A percentile compares a stretch with the other conserved stretches of the same genome.
Conservation (phyloP, 2,329 filamentous ascomycete species). For the Sarocladiaceae sp. region DNA sequence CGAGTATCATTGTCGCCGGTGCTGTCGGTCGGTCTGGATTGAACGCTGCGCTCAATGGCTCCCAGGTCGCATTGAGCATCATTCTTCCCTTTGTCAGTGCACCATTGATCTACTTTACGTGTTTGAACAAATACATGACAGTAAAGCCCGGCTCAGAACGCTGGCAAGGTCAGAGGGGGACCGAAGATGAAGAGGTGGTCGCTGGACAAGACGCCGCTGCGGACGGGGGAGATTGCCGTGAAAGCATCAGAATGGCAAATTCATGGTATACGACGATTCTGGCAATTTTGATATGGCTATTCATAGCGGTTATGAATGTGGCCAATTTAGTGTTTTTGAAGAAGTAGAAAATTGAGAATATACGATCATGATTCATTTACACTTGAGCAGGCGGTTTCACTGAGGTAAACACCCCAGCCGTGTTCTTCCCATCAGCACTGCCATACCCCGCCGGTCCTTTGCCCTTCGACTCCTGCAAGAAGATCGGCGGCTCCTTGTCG, state of each 20-base stretch:
- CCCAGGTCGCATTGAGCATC: constrained; percentile 30
- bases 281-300: constrained; percentile 60
- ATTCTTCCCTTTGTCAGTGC: constrained; percentile 80
- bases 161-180: too few relatives aligned
- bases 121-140: constrained; percentile 74
- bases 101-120: constrained; percentile 82
- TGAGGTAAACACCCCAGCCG: too few relatives aligned
- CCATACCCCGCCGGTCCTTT: too few relatives aligned
- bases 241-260: constrained; percentile 54
- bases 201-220: too few relatives aligned
- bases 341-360: too few relatives aligned
- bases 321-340: constrained; percentile 66
- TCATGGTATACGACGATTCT: constrained; percentile 53
- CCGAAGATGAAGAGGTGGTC: too few relatives aligned
- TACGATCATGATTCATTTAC: too few relatives aligned
- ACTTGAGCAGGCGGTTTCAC: too few relatives aligned
- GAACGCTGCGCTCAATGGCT: constrained; percentile 63
- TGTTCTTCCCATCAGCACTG: too few relatives aligned
- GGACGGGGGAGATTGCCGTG: constrained; percentile 20
- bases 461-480: too few relatives aligned
- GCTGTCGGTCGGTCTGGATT: constrained; percentile 70
- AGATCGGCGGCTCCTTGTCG: too few relatives aligned
- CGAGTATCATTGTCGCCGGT: constrained; percentile 77
- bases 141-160: constrained; percentile 43
- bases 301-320: constrained; percentile 77